Base-by-base conservation (phyloP, 331 rosid genomes). In the Arachis monticola region DNA sequence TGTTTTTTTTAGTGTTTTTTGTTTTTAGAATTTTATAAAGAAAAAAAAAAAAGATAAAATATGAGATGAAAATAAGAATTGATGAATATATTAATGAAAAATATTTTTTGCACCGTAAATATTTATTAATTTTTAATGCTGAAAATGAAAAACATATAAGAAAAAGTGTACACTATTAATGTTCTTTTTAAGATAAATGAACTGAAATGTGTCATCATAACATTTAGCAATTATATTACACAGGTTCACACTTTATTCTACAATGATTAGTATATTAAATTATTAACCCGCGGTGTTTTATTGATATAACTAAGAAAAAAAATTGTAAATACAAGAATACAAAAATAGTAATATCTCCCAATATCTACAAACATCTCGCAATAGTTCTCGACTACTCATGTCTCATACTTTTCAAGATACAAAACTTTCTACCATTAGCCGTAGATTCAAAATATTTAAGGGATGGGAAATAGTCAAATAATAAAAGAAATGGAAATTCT, bases 311-410 rank as follows among this genome's bases (percentile, higher is more conserved):
- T 12, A 75, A 8, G 58, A 73, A 55, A 64, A 73, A 55, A 72
- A 32, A 72, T 17, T 73, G 80, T 22, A 73, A 80, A 84, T 73
- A 77, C 72, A 51, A 13, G 67, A 69, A 80, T 83, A 61, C 30
- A 27, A 27, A 27, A 27, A 27, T 27, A 76, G 27, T 58, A n/a
- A 56, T 62, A 73, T 82, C 78, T 80, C 75, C 69, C 11, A 67
- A 72, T 61, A 82, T 80, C 70, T 77, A 81, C 92, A 77, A 77
- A 69, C 67, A 67, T 79, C 75, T 87, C 66, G 81, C 69, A 60
- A 53, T 57, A 64, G 41, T 38, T 38, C 41, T 38, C 32, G 17
- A 12, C 7, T 1, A 38, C 41, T 38, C 41, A 5, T 8, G 50
- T 59, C 47, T 58, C 8, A 44, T 5, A 53, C 2, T 35, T 53